These are phyloP conservation scores for Aegilops umbellulata DNA, from an alignment of 176 grass and related monocot genomes.

Conservation along the genomic window DNA sequence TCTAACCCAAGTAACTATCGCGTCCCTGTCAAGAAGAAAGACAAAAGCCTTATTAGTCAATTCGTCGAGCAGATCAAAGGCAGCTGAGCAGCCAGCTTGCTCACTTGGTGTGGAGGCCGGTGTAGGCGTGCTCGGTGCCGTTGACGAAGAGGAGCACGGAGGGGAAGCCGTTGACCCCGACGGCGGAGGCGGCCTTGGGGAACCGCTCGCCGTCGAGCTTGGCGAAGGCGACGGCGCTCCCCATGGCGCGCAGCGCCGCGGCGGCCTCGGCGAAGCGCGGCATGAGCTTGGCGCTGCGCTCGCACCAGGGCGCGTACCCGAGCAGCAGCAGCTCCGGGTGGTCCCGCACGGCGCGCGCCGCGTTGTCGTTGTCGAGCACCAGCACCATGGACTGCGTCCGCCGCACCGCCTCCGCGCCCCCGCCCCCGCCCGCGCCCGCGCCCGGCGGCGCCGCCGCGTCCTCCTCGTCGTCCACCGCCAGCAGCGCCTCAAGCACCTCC, in stretches of 20 bases:
- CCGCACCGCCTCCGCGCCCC: conserved; percentile 55
- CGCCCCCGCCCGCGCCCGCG: conserved; percentile 9
- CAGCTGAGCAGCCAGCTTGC: not conserved
- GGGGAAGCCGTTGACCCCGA: conserved; percentile 82
- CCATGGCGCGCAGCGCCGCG: conserved; percentile 68
- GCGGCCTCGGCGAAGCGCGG: conserved; percentile 90
- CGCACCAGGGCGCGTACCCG: conserved; percentile 90
- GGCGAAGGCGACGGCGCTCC: conserved; percentile 64
- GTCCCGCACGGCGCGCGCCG: conserved; percentile 53
- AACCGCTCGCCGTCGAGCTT: conserved; percentile 92
- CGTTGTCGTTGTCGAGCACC: conserved; percentile 85
- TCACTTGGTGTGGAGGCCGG: conserved; percentile 88
- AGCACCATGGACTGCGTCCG: conserved; percentile 81
- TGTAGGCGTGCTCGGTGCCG: conserved; percentile 58
- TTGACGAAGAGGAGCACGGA: conserved; percentile 88
- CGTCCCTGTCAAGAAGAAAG: conserved; percentile 57
- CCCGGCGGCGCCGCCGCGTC: conserved; percentile 15
- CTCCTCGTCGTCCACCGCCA: conserved; percentile 79
- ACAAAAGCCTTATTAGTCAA: not conserved
- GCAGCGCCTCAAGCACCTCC: conserved; percentile 67
- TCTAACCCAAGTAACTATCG: conserved; percentile 88
- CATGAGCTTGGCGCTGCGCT: conserved; percentile 90
- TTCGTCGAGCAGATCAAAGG: conserved; percentile 13
- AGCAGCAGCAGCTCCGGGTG: conserved; percentile 73
- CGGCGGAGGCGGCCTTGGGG: conserved; percentile 64